phyloP scores from a whole-genome alignment of 805 yeast species.

The Schwanniomyces pseudopolymorphus region DNA sequence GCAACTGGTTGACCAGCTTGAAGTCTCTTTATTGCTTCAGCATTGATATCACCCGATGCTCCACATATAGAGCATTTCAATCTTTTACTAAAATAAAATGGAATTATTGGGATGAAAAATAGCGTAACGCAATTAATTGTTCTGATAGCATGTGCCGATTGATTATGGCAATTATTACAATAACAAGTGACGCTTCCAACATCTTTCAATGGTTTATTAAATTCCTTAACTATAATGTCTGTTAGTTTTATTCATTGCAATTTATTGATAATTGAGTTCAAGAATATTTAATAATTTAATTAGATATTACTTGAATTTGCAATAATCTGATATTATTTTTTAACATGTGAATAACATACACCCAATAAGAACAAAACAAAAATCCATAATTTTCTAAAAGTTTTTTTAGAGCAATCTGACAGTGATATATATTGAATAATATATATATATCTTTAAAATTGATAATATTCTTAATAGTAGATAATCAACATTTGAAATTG shows the following conservation, averaged over 20 bases:
- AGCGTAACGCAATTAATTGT: conserved; percentile 53
- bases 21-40: conserved; percentile 22
- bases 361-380: conserved; percentile 33
- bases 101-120: conserved; percentile 55
- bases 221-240: conserved; percentile 26
- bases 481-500: not conserved
- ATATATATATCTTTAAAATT: not conserved
- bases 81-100: conserved; percentile 52
- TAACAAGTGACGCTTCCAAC: conserved; percentile 35
- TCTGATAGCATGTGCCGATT: conserved; percentile 51
- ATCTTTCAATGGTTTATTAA: conserved; percentile 30
- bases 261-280: too few species aligned
- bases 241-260: not conserved
- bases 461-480: too few species aligned
- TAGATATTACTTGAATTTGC: not conserved
- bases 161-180: conserved; percentile 62
- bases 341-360: conserved; percentile 20
- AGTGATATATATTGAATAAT: too few species aligned
- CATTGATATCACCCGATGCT: conserved; percentile 32
- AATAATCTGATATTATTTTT: not conserved
- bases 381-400: conserved; percentile 27
- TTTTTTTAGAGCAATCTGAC: too few species aligned
- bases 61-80: conserved; percentile 53
- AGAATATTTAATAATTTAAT: not conserved
- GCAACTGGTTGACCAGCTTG: conserved; percentile 36